A percentile compares a stretch with the other conserved stretches of the same genome.
phyloP scores from a whole-genome alignment of 805 yeast species.

The Yarrowia sp. region DNA sequence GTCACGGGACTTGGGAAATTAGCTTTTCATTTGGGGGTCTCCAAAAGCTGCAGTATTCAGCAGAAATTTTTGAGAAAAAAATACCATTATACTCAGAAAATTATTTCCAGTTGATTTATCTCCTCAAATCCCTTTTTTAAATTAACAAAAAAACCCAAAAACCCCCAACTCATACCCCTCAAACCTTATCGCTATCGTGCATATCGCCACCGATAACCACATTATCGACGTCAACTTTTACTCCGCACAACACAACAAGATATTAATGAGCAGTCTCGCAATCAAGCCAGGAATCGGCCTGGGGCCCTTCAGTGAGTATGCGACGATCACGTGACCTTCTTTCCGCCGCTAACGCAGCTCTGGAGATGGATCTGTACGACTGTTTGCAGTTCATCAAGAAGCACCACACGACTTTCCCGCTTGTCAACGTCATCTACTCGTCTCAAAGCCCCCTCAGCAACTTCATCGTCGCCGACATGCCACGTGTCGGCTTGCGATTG shows the following conservation, averaged over 20 bases:
- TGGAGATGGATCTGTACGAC: conserved; percentile 5
- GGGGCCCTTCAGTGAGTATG: conserved; percentile 23
- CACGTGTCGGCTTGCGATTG: background rate
- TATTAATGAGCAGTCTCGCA: background rate
- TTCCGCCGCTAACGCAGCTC: background rate
- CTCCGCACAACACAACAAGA: background rate
- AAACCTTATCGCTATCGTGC: conserved; percentile 22
- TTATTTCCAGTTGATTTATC: too few relatives aligned
- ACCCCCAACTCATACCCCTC: background rate
- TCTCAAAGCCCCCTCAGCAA: conserved; percentile 3
- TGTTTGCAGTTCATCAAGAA: conserved; percentile 5
- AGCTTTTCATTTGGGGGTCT: too few relatives aligned
- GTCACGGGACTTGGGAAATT: too few relatives aligned
- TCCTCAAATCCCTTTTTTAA: too few relatives aligned
- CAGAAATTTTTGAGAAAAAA: too few relatives aligned
- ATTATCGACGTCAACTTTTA: background rate
- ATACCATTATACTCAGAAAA: too few relatives aligned
- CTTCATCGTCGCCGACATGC: background rate
- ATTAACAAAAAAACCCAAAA: background rate
- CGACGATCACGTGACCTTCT: background rate
- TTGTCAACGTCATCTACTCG: conserved; percentile 20
- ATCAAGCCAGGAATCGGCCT: conserved; percentile 13
- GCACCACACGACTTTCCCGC: conserved; percentile 15
- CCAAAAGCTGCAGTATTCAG: too few relatives aligned
- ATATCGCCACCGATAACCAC: background rate